Evolutionary conservation across 1,139 yeast species (phyloP).

Genomic region (Zygosaccharomyces sapae): DNA sequence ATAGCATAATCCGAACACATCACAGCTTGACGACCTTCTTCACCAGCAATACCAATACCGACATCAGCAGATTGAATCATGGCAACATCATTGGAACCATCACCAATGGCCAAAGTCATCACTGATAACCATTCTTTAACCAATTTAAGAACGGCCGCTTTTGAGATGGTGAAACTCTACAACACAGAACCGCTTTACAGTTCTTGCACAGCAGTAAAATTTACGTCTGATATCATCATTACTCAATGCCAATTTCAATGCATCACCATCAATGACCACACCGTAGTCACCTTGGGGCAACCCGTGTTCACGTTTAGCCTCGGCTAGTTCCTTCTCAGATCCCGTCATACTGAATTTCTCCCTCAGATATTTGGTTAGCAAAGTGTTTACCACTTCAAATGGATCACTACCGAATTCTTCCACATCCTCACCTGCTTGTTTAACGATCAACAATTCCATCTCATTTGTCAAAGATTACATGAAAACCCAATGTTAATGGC

Average conservation of each 20-base stretch:
- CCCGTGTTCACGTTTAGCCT: conserved; percentile 67
- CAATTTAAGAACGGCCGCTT: conserved; percentile 90
- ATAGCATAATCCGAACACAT: conserved; percentile 97
- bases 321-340: conserved; percentile 48
- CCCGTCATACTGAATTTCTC: conserved; percentile 65
- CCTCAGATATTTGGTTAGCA: conserved; percentile 57
- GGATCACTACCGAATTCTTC: conserved; percentile 38
- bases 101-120: conserved; percentile 92
- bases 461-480: conserved; percentile 83
- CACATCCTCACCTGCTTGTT: conserved; percentile 45
- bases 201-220: conserved; percentile 85
- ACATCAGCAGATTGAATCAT: conserved; percentile 98
- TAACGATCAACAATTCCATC: conserved; percentile 79
- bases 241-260: conserved; percentile 66
- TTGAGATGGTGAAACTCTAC: conserved; percentile 96
- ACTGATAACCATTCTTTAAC: conserved; percentile 78
- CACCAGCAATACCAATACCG: conserved; percentile 98
- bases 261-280: conserved; percentile 89
- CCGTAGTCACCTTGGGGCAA: conserved; percentile 79
- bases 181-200: conserved; percentile 89
- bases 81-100: conserved; percentile 97
- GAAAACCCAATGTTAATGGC: conserved; percentile 97
- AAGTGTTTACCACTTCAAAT: conserved; percentile 45
- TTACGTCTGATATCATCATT: conserved; percentile 57
- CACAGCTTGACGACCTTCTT: conserved; percentile 96